Conservation (phyloP, 257 asterid genomes). For the Plantago elongata region DNA sequence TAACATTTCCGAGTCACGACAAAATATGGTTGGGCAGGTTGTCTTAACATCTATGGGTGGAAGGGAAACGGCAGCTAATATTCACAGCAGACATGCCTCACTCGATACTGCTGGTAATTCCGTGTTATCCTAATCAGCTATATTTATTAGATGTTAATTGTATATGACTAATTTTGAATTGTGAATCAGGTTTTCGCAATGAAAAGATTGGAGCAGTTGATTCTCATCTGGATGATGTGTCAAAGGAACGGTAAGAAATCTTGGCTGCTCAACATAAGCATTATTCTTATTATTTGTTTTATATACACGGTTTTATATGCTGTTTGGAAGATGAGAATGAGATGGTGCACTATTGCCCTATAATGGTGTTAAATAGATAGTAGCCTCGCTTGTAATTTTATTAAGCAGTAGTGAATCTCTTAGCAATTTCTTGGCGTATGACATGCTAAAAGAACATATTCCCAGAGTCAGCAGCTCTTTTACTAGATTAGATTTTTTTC, state of each 20-base stretch:
- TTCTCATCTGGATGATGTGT: constrained; percentile 40
- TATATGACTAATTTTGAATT: constrained; percentile 16
- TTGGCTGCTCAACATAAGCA: constrained; percentile 1
- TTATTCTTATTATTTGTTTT: neutral
- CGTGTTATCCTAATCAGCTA: neutral
- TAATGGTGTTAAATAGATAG: too few relatives aligned
- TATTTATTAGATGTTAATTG: neutral
- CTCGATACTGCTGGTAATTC: constrained; percentile 54
- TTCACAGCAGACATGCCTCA: constrained; percentile 48
- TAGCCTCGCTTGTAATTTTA: too few relatives aligned
- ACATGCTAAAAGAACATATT: too few relatives aligned
- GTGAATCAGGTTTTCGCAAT: constrained; percentile 40
- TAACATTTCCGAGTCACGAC: constrained; percentile 39
- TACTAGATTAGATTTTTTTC: too few relatives aligned
- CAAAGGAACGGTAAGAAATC: constrained; percentile 58
- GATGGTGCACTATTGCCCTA: neutral
- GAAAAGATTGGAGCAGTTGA: constrained; percentile 41
- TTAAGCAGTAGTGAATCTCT: too few relatives aligned
- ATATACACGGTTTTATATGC: too few relatives aligned
- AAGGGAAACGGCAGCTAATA: constrained; percentile 36
- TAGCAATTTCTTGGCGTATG: too few relatives aligned
- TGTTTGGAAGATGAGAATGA: too few relatives aligned
- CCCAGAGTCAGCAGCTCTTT: too few relatives aligned
- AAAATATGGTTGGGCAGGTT: constrained; percentile 37
- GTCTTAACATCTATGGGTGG: constrained; percentile 29